Evolutionary conservation across 1,284 basidiomycete species (phyloP).

Genomic region (Irpex sp.): DNA sequence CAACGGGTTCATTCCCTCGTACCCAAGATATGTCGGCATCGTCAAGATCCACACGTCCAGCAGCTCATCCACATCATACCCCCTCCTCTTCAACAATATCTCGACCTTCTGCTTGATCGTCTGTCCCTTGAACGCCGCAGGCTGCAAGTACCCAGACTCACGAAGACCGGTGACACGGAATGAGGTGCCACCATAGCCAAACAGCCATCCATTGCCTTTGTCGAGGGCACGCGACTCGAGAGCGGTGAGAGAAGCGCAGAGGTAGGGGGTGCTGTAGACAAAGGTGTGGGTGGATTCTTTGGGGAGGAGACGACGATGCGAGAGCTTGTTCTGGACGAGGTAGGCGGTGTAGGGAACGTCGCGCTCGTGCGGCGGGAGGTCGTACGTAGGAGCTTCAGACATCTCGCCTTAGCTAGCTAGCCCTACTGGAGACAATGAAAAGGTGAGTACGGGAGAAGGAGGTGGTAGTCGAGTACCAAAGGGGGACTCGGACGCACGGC

Average conservation of each 20-base stretch:
- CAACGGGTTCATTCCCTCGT: conserved; percentile 72
- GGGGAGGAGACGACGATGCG: conserved; percentile 57
- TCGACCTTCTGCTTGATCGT: conserved; percentile 38
- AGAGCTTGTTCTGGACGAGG: conserved; percentile 48
- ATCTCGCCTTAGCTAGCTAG: background rate
- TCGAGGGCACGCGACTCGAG: conserved; percentile 51
- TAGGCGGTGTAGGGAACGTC: conserved; percentile 24
- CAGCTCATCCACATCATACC: conserved; percentile 24
- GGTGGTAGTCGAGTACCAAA: background rate
- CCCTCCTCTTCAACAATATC: conserved; percentile 29
- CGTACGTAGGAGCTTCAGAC: background rate
- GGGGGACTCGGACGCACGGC: background rate
- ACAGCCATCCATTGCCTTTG: conserved; percentile 42
- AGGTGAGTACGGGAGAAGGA: background rate
- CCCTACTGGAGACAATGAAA: too few relatives aligned
- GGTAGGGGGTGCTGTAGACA: conserved; percentile 57
- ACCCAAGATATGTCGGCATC: conserved; percentile 67
- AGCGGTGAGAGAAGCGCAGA: conserved; percentile 54
- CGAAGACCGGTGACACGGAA: conserved; percentile 44
- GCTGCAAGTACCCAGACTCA: conserved; percentile 41
- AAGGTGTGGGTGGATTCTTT: conserved; percentile 48
- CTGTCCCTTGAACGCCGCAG: conserved; percentile 11
- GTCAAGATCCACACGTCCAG: conserved; percentile 67
- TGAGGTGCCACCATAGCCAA: conserved; percentile 44
- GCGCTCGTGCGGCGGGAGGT: background rate